Evolutionary conservation across 345 rosid genomes (phyloP).

Genomic region (Populus pruinosa): DNA sequence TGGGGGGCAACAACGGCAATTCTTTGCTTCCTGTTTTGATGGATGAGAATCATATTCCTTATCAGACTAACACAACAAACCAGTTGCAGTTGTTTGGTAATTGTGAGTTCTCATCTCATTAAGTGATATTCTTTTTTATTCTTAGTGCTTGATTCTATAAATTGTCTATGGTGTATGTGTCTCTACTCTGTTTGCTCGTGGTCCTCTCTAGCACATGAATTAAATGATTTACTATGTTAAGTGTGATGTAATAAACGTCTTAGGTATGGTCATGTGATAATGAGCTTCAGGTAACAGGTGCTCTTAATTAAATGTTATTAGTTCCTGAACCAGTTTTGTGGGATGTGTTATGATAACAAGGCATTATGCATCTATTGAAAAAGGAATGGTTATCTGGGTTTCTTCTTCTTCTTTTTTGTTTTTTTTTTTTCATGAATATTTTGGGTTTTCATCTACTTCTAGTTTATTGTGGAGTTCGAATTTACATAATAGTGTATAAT

Average conservation of each 20-base stretch:
- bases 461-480: too few species aligned
- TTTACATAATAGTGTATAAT: too few species aligned
- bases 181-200: not conserved
- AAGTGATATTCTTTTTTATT: not conserved
- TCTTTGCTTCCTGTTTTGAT: slow-evolving; percentile 45
- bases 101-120: slow-evolving; percentile 38
- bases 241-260: too few species aligned
- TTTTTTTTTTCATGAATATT: too few species aligned
- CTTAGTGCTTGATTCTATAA: not conserved
- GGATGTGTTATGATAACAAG: not conserved
- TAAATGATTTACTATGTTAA: too few species aligned
- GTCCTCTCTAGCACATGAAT: too few species aligned
- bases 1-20: slow-evolving; percentile 63
- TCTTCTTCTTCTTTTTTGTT: too few species aligned
- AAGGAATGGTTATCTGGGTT: not conserved
- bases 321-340: not conserved
- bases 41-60: slow-evolving; percentile 53
- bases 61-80: slow-evolving; percentile 59
- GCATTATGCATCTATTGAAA: not conserved
- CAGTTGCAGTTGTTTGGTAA: slow-evolving; percentile 70
- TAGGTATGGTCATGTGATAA: too few species aligned
- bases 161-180: not conserved
- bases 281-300: too few species aligned
- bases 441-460: too few species aligned
- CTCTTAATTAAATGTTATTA: not conserved